These are phyloP conservation scores for Calycina herbarum DNA, from an alignment of 2,329 filamentous ascomycete species.

Conservation along the genomic window DNA sequence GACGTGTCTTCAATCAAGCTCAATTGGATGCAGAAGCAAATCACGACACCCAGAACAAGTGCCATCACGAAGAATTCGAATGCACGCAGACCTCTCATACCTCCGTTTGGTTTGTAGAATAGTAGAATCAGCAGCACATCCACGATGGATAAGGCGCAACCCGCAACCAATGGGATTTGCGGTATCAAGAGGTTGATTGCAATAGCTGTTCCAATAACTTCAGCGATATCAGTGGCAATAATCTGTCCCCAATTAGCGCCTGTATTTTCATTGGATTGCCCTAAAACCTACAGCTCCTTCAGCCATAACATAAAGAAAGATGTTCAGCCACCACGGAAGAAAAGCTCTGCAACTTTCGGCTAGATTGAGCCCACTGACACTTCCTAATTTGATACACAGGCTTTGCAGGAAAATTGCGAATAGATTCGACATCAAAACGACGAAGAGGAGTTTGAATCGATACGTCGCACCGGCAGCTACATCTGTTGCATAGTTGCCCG, in stretches of 20 bases:
- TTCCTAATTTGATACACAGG: conserved; percentile 56
- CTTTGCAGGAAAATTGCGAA: conserved; percentile 60
- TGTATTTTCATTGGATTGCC: not conserved
- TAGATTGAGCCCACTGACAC: conserved; percentile 54
- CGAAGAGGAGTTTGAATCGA: conserved; percentile 54
- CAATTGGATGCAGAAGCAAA: conserved; percentile 71
- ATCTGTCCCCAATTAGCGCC: conserved; percentile 38
- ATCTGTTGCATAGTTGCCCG: conserved; percentile 57
- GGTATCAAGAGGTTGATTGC: conserved; percentile 66
- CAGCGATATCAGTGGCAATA: conserved; percentile 59
- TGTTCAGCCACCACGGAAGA: conserved; percentile 55
- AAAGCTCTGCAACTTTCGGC: conserved; percentile 51
- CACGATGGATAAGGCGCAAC: conserved; percentile 66
- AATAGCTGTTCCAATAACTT: conserved; percentile 68
- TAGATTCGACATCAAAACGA: conserved; percentile 57
- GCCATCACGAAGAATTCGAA: conserved; percentile 65
- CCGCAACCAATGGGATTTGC: conserved; percentile 64
- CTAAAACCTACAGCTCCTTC: conserved; percentile 45
- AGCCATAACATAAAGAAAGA: conserved; percentile 53
- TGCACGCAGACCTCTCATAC: conserved; percentile 58
- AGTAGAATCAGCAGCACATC: conserved; percentile 68
- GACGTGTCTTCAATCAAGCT: conserved; percentile 57
- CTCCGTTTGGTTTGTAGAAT: conserved; percentile 61
- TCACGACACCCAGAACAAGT: conserved; percentile 65
- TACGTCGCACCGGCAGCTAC: conserved; percentile 56